Evolutionary conservation across 1,284 basidiomycete species (phyloP).

Genomic region (Malassezia dermatis): DNA sequence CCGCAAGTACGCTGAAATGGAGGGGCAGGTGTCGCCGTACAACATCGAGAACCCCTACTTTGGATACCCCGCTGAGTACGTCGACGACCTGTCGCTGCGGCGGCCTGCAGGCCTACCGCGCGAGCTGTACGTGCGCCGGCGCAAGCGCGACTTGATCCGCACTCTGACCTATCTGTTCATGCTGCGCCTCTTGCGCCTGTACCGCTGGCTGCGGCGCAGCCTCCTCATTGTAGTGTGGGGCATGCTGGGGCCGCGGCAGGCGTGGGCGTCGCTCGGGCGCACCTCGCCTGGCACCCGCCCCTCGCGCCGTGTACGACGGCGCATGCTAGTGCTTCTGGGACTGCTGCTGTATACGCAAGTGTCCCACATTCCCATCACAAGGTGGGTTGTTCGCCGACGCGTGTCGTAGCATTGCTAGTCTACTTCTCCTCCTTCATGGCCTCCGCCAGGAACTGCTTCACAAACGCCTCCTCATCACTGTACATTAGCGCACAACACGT

Average conservation of each 20-base stretch:
- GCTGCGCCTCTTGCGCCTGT: slow-evolving; percentile 32
- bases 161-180: slow-evolving; percentile 45
- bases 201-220: slow-evolving; percentile 22
- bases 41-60: slow-evolving; percentile 63
- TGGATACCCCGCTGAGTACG: slow-evolving; percentile 59
- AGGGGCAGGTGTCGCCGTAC: slow-evolving; percentile 46
- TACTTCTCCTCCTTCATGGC: slow-evolving; percentile 22
- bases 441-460: slow-evolving; percentile 45
- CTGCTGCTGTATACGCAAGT: background rate
- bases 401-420: background rate
- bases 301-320: background rate
- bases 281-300: background rate
- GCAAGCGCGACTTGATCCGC: slow-evolving; percentile 40
- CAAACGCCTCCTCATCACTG: slow-evolving; percentile 45
- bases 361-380: background rate
- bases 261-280: slow-evolving; percentile 2
- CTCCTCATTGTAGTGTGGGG: slow-evolving; percentile 1
- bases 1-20: slow-evolving; percentile 24
- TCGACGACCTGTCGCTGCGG: slow-evolving; percentile 7
- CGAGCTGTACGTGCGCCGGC: slow-evolving; percentile 26
- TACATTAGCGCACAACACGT: background rate
- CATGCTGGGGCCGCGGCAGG: slow-evolving; percentile 1
- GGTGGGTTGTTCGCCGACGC: background rate
- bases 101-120: slow-evolving; percentile 1
- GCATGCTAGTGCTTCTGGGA: background rate